phyloP scores from a whole-genome alignment of 352 stramenopile species.

The Sclerospora graminicola region DNA sequence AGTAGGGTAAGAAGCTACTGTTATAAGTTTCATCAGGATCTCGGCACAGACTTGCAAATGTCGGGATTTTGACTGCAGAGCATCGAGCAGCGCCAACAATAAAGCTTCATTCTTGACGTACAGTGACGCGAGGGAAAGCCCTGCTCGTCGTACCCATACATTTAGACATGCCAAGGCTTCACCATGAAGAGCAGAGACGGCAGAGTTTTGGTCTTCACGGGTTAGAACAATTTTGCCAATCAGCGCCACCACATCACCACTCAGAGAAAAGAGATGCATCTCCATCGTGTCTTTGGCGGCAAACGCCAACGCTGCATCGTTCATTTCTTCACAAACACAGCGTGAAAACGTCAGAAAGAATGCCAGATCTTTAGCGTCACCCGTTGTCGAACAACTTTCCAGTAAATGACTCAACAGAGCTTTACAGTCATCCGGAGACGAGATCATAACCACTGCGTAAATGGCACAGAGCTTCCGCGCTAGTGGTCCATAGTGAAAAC shows the following conservation, averaged over 20 bases:
- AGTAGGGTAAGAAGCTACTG: constrained; percentile 44
- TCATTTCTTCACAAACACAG: constrained; percentile 58
- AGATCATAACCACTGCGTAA: constrained; percentile 46
- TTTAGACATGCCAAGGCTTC: constrained; percentile 49
- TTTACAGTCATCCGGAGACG: constrained; percentile 39
- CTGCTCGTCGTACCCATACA: constrained; percentile 46
- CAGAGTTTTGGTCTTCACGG: constrained; percentile 16
- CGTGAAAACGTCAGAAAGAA: constrained; percentile 48
- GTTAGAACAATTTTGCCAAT: constrained; percentile 41
- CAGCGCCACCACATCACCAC: constrained; percentile 30
- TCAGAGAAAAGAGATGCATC: constrained; percentile 32
- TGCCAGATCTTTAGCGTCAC: constrained; percentile 23
- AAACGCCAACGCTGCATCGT: constrained; percentile 50
- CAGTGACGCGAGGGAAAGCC: constrained; percentile 41
- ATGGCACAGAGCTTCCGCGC: constrained; percentile 49
- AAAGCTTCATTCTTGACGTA: constrained; percentile 31
- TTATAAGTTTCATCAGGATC: constrained; percentile 50
- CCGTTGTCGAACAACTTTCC: constrained; percentile 10
- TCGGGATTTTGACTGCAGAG: constrained; percentile 34
- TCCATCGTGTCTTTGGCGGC: constrained; percentile 56
- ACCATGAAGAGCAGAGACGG: constrained; percentile 28
- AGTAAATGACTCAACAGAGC: constrained; percentile 27
- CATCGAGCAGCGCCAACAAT: constrained; percentile 33
- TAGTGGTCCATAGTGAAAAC: constrained; percentile 26
- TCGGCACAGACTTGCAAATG: constrained; percentile 38